Percentiles rank a stretch among this genome's conserved stretches.
phyloP scores from a whole-genome alignment of 805 yeast species.

The Schwanniomyces vanrijiae region DNA sequence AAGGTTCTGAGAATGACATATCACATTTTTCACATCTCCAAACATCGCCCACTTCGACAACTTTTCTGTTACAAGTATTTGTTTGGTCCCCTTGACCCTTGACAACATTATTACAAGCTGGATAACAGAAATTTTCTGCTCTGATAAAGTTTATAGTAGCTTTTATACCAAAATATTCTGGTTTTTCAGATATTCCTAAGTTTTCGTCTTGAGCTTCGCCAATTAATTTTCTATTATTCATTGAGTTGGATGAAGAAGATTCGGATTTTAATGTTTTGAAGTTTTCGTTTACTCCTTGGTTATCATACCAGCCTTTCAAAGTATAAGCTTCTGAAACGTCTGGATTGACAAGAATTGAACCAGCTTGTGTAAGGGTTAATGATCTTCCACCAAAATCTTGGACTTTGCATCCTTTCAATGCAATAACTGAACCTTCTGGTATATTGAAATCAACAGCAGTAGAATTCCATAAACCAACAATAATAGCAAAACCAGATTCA shows the following conservation, averaged over 20 bases:
- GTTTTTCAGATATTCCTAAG: conserved; percentile 71
- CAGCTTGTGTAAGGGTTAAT: conserved; percentile 75
- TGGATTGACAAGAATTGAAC: conserved; percentile 77
- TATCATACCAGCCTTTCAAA: conserved; percentile 93
- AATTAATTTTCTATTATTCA: conserved; percentile 64
- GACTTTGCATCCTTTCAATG: conserved; percentile 86
- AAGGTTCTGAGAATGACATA: conserved; percentile 63
- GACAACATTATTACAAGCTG: conserved; percentile 73
- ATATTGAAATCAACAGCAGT: conserved; percentile 75
- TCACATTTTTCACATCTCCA: conserved; percentile 97
- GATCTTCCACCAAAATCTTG: conserved; percentile 87
- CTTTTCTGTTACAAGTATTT: conserved; percentile 72
- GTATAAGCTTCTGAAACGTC: conserved; percentile 85
- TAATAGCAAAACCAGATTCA: conserved; percentile 71
- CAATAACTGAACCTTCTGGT: conserved; percentile 81
- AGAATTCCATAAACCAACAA: conserved; percentile 88
- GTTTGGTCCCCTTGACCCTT: conserved; percentile 11
- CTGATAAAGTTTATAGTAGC: conserved; percentile 73
- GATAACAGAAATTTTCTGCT: conserved; percentile 79
- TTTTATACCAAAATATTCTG: conserved; percentile 75
- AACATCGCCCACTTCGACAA: conserved; percentile 63
- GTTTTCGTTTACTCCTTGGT: conserved; percentile 62
- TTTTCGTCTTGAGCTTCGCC: conserved; percentile 63
- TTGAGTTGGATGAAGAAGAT: conserved; percentile 36
- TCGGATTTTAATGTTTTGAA: conserved; percentile 66